These are phyloP conservation scores for Hypoxylon sp. DNA, from an alignment of 2,329 filamentous ascomycete genomes.

Conservation along the genomic window DNA sequence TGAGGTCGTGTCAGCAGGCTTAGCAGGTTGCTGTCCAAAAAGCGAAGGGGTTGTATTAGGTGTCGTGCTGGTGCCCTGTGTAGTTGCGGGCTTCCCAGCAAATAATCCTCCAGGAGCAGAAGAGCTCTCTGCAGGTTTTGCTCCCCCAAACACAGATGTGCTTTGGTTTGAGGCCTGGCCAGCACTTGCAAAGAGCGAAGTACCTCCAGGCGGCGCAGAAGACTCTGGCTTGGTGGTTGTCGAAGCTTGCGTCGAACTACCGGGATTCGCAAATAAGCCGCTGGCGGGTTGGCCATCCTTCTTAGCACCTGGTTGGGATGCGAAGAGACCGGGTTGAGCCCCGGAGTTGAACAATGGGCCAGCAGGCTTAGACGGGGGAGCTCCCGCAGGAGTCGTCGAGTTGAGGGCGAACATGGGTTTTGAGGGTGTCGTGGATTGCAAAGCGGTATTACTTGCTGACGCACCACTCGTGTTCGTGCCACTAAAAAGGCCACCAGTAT, in stretches of 20 bases:
- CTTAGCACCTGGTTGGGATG: conserved; percentile 53
- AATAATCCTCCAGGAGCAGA: conserved; percentile 40
- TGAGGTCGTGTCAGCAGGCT: conserved; percentile 44
- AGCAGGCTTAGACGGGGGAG: conserved; percentile 59
- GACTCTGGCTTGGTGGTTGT: conserved; percentile 50
- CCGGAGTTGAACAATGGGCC: conserved; percentile 46
- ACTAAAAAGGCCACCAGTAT: conserved; percentile 44
- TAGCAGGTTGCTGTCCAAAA: conserved; percentile 41
- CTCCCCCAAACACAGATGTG: conserved; percentile 39
- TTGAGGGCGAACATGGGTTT: conserved; percentile 62
- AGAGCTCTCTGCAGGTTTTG: conserved; percentile 45
- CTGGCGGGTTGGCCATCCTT: conserved; percentile 37
- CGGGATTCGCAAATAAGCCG: conserved; percentile 39
- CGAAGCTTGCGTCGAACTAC: conserved; percentile 34
- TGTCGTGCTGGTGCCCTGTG: conserved; percentile 29
- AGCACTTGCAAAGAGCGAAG: conserved; percentile 40
- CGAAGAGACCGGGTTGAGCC: conserved; percentile 53
- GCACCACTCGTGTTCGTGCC: conserved; percentile 35
- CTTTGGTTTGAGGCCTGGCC: conserved; percentile 38
- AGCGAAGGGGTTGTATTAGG: conserved; percentile 30
- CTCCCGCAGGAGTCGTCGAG: conserved; percentile 68
- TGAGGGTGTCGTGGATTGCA: conserved; percentile 58
- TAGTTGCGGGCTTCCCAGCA: conserved; percentile 41
- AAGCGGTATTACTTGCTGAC: conserved; percentile 38
- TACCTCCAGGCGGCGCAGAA: conserved; percentile 37